Evolutionary conservation across 2,329 filamentous ascomycete species (phyloP), one percentile per base, ranked within the genome.

Genomic region (Talaromyces sp.): DNA sequence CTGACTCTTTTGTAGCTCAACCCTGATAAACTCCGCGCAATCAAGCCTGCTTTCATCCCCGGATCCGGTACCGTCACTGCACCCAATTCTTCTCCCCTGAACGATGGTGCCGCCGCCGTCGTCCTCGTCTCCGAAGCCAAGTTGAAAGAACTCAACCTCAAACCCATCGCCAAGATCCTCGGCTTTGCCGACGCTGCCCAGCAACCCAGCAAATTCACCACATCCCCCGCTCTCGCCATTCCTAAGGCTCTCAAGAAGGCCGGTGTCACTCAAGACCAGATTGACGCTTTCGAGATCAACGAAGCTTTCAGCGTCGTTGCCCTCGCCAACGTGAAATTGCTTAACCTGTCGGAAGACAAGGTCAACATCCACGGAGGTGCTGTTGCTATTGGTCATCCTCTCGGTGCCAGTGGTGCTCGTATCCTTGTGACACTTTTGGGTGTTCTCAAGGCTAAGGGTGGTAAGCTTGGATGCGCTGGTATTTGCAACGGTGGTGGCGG

Each of bases 401-500:
- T 97, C 1, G 95, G 95, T 74, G 92, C 90, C 77, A 97, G 92
- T 35, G 95, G 95, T 73, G 95, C 95, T 66, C 90, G 95, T 76
- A 97, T 99, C 74, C 86, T 97, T 72, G 90, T 93, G 57, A 99
- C 95, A 17, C 81, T 99, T 70, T 87, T 96, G 63, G 90, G 92
- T 68, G 94, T 98, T 41, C 83, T 99, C 74, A 90, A 87, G 79
- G 90, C 95, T 78, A 95, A 93, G 85, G 91, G 92, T 79, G 93
- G 88, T 74, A 97, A 96, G 89, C 89, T 98, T 78, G 95, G 95
- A 65, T 91, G 89, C 74, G 94, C 91, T 45, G 95, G 92, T 74
- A 98, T 99, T 76, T 99, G 95, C 88, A 99, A 99, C 80, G 95
- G 95, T 70, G 95, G 95, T 65, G 95, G 95, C 73, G 95, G 95